Evolutionary conservation across 2,329 filamentous ascomycete species (phyloP).

Genomic region (Pseudocercospora eumusae): DNA sequence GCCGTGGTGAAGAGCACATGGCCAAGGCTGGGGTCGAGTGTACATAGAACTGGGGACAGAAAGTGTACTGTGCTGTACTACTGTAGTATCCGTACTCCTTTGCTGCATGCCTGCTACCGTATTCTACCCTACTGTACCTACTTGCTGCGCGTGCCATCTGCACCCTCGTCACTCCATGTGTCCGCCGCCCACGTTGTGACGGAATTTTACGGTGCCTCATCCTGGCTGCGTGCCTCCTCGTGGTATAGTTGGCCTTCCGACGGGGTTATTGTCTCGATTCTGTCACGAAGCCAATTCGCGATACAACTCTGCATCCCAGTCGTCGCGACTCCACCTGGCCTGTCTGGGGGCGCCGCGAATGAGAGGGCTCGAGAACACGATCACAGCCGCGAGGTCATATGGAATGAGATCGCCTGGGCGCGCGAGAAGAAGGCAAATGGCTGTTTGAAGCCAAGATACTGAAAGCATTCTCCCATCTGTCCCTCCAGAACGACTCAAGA

Average conservation of each 20-base stretch:
- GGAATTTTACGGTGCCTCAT: slow-evolving; percentile 2
- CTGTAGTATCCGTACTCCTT: neutral
- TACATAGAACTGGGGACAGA: neutral
- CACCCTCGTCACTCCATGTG: neutral
- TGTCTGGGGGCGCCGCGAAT: slow-evolving; percentile 5
- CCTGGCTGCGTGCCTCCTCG: slow-evolving; percentile 1
- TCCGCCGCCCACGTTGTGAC: slow-evolving; percentile 3
- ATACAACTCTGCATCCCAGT: slow-evolving; percentile 10
- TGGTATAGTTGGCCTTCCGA: neutral
- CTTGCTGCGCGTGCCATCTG: slow-evolving; percentile 4
- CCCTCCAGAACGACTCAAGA: neutral
- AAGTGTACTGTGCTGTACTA: neutral
- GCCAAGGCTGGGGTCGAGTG: slow-evolving; percentile 8
- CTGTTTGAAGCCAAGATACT: slow-evolving; percentile 2
- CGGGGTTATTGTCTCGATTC: slow-evolving; percentile 11
- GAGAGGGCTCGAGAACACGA: slow-evolving; percentile 7
- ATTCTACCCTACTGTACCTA: neutral
- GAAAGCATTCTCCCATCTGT: neutral
- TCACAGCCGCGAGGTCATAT: slow-evolving; percentile 8
- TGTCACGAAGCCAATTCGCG: slow-evolving; percentile 10
- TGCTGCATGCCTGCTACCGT: neutral
- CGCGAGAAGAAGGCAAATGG: slow-evolving; percentile 1
- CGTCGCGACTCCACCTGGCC: slow-evolving; percentile 4
- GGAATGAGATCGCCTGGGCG: slow-evolving; percentile 10
- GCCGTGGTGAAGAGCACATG: slow-evolving; percentile 11